Conservation (phyloP, 1,139 yeast species). For the Fermentozyma sake region DNA sequence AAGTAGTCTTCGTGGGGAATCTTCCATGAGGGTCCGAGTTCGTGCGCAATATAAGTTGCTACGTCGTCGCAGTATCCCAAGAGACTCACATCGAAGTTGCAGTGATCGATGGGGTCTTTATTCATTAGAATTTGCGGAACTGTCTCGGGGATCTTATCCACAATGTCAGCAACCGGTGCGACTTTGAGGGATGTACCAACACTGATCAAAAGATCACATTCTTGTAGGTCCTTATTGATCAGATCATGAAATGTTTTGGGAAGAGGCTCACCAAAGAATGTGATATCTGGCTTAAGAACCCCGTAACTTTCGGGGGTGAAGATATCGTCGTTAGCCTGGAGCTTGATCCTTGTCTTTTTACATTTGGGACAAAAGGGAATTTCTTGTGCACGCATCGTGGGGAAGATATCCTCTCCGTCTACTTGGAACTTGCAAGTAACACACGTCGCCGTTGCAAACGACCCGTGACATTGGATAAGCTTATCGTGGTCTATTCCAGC, state of each 20-base stretch:
- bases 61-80: slow-evolving; percentile 88
- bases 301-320: slow-evolving; percentile 52
- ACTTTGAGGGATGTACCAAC: slow-evolving; percentile 94
- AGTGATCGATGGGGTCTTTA: slow-evolving; percentile 61
- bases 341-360: slow-evolving; percentile 25
- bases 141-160: slow-evolving; percentile 62
- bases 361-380: slow-evolving; percentile 77
- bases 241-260: slow-evolving; percentile 69
- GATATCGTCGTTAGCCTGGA: slow-evolving; percentile 33
- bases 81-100: slow-evolving; percentile 73
- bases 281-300: slow-evolving; percentile 93
- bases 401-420: slow-evolving; percentile 64
- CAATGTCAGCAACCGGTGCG: slow-evolving; percentile 79
- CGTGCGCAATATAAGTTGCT: slow-evolving; percentile 51
- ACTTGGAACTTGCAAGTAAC: slow-evolving; percentile 68
- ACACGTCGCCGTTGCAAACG: slow-evolving; percentile 89
- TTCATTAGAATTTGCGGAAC: slow-evolving; percentile 86
- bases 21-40: slow-evolving; percentile 55
- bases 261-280: slow-evolving; percentile 87
- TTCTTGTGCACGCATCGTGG: slow-evolving; percentile 53
- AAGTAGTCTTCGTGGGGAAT: slow-evolving; percentile 48
- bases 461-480: slow-evolving; percentile 92
- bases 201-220: slow-evolving; percentile 78
- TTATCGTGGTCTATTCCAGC: slow-evolving; percentile 73
- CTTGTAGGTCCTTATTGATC: slow-evolving; percentile 49